These are phyloP conservation scores for Phytophthora sp. DNA, from an alignment of 352 stramenopile species.

Conservation along the genomic window DNA sequence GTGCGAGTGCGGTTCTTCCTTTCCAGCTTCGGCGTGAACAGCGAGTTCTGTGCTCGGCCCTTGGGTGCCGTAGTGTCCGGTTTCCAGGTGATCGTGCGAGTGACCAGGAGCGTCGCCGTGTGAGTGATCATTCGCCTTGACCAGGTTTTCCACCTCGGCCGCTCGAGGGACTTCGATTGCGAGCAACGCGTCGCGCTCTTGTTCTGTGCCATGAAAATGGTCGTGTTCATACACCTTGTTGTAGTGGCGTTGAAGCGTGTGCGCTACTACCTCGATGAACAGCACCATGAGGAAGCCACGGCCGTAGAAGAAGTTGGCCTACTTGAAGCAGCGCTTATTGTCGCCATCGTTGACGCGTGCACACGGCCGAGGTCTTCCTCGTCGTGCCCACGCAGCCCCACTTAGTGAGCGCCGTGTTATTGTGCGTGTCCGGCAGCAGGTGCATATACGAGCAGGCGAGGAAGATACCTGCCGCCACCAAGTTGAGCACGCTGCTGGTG, in stretches of 20 bases:
- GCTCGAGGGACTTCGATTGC: slow-evolving; percentile 22
- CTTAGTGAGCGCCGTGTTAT: slow-evolving; percentile 58
- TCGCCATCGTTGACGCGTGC: slow-evolving; percentile 33
- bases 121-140: slow-evolving; percentile 16
- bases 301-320: slow-evolving; percentile 84
- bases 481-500: slow-evolving; percentile 76
- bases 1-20: slow-evolving; percentile 55
- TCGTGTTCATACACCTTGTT: slow-evolving; percentile 27
- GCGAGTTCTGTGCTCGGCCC: slow-evolving; percentile 8
- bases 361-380: slow-evolving; percentile 43
- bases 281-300: slow-evolving; percentile 78
- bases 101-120: slow-evolving; percentile 12
- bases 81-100: slow-evolving; percentile 24
- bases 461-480: slow-evolving; percentile 83
- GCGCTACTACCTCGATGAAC: slow-evolving; percentile 73
- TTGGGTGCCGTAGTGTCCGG: slow-evolving; percentile 37
- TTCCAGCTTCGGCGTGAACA: slow-evolving; percentile 3
- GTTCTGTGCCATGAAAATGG: slow-evolving; percentile 21
- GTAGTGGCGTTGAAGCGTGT: slow-evolving; percentile 60
- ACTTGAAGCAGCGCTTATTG: slow-evolving; percentile 66
- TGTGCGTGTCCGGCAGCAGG: slow-evolving; percentile 76
- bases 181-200: slow-evolving; percentile 37
- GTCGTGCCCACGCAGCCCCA: slow-evolving; percentile 53
- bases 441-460: slow-evolving; percentile 81
- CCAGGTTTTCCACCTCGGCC: slow-evolving; percentile 16